Evolutionary conservation across 345 rosid species (phyloP), one percentile per base, ranked within the genome.

Genomic region (Moricandia moricandioides): DNA sequence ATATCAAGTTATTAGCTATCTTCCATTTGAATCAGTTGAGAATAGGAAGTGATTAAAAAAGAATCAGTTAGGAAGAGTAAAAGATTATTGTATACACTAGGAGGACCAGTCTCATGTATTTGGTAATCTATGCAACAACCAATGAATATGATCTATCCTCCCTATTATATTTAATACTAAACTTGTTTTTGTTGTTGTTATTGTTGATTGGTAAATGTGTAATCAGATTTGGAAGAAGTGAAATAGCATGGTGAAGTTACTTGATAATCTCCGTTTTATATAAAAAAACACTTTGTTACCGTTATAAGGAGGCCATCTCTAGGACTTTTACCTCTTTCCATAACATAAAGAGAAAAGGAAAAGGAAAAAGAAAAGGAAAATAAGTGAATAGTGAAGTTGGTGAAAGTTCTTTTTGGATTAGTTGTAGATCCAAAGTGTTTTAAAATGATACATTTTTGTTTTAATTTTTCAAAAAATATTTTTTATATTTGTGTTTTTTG

Each of bases 371-470:
- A 54, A 45, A 34, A 51, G 34, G 24, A n/a, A n/a, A n/a, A n/a
- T n/a, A n/a, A n/a, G n/a, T n/a, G n/a, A n/a, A 26, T n/a, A 77
- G 80, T 65, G 71, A 58, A 34, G 76, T 65, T 70, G 76, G 55
- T 65, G 76, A 65, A 77, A 33, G 71, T 65, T 77, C 72, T 26
- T 77, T 14, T 10, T 65, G 72, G 62, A 65, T 77, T 58, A 71
- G 76, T 71, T 77, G 72, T 55, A 63, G 6, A 70, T 43, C 60
- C 39, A 54, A 8, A 16, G 10, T 30, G 75, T 77, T 62, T 62
- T 18, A 17, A 35, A 62, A 17, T 9, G 17, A 59, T 14, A 7
- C n/a, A n/a, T n/a, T n/a, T n/a, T n/a, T n/a, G n/a, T n/a, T n/a
- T n/a, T n/a, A n/a, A n/a, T n/a, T n/a, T n/a, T n/a, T n/a, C n/a